A percentile compares a stretch with the other conserved stretches of the same genome.
Conservation (phyloP, 2,329 filamentous ascomycete genomes). For the Pseudogymnoascus sp. region DNA sequence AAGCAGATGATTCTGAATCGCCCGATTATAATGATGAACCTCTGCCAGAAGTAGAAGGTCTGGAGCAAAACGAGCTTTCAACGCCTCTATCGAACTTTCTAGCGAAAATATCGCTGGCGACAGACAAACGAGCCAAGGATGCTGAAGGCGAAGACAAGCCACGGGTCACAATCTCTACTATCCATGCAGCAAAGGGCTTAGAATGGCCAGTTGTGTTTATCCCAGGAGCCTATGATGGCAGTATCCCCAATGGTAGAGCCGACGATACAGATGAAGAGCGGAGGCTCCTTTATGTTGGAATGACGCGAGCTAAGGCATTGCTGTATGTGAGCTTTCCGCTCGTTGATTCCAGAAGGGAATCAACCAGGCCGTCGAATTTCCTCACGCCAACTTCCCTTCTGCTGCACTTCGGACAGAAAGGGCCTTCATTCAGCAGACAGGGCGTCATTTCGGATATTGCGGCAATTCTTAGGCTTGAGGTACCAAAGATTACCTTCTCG, state of each 20-base stretch:
- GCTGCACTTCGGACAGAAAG: constrained; percentile 50
- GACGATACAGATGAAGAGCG: constrained; percentile 86
- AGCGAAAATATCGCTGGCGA: constrained; percentile 82
- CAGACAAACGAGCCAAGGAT: constrained; percentile 63
- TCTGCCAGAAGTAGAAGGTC: constrained; percentile 61
- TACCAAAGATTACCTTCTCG: constrained; percentile 38
- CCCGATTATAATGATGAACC: constrained; percentile 42
- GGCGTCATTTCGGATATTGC: constrained; percentile 59
- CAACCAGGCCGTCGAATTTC: constrained; percentile 66
- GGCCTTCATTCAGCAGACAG: constrained; percentile 58
- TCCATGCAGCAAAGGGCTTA: constrained; percentile 90
- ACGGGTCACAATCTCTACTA: constrained; percentile 85
- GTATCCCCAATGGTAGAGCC: constrained; percentile 73
- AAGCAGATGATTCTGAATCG: constrained; percentile 36
- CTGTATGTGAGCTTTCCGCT: constrained; percentile 79
- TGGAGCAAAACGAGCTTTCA: constrained; percentile 61
- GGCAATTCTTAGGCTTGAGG: constrained; percentile 61
- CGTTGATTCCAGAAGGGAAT: constrained; percentile 55
- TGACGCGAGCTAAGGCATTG: constrained; percentile 84
- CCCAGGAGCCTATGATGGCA: constrained; percentile 81
- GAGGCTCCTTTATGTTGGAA: constrained; percentile 85
- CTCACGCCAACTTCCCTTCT: constrained; percentile 50
- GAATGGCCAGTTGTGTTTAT: constrained; percentile 97
- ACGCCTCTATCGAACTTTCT: constrained; percentile 67
- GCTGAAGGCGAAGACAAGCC: constrained; percentile 48